Percentiles rank a stretch among this genome's conserved stretches.
These are phyloP conservation scores for Nemophila menziesii DNA, from an alignment of 257 asterid species.

Conservation along the genomic window DNA sequence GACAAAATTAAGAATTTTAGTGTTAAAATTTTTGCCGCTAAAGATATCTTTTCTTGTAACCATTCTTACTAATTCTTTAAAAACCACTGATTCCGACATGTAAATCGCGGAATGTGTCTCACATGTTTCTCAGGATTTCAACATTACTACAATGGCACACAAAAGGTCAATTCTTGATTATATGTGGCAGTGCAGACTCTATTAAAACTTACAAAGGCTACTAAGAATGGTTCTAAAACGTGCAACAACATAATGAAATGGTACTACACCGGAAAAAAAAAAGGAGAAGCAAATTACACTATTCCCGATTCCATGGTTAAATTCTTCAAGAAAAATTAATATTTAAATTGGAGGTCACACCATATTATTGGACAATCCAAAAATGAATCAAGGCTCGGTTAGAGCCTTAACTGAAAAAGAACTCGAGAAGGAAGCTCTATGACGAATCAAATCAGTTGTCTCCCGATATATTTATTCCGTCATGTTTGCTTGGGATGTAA, in stretches of 20 bases:
- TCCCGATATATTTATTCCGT: conserved; percentile 31
- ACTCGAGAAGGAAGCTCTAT: conserved; percentile 17
- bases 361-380: conserved; percentile 28
- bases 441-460: conserved; percentile 27
- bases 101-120: no score
- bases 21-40: no score
- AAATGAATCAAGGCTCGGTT: conserved; percentile 24
- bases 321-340: conserved; percentile 17
- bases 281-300: conserved; percentile 30
- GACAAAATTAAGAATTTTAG: no score
- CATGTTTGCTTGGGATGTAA: conserved; percentile 44
- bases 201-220: conserved; percentile 24
- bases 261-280: conserved; percentile 26
- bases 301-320: conserved; percentile 41
- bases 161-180: conserved; percentile 26
- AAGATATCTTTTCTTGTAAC: no score
- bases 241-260: conserved; percentile 53
- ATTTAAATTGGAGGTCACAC: conserved; percentile 40
- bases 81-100: no score
- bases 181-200: conserved; percentile 23
- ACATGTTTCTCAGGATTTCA: no score
- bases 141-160: no score
- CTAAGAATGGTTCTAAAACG: conserved; percentile 32
- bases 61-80: no score
- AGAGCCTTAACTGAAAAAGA: conserved; percentile 12